Percentiles rank a stretch among this genome's conserved stretches.
Conservation (phyloP, 2,329 filamentous ascomycete species). For the Colletotrichum echinochloae region DNA sequence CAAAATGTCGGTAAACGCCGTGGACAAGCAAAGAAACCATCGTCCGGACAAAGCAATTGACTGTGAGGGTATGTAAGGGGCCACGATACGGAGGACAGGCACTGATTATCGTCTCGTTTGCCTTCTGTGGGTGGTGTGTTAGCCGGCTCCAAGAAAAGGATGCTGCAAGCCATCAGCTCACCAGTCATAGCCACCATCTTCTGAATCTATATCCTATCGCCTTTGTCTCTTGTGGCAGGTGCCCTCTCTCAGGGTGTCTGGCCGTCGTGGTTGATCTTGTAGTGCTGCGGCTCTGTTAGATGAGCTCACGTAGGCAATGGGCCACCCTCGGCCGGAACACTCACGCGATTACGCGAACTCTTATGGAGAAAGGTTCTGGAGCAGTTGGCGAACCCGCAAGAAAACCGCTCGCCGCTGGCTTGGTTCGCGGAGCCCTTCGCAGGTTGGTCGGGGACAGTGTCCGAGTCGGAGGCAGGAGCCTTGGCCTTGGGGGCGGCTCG, state of each 20-base stretch:
- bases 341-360: neutral
- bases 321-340: neutral
- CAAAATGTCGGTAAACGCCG: neutral
- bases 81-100: too few relatives aligned
- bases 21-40: neutral
- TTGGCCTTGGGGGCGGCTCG: neutral
- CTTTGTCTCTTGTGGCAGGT: too few relatives aligned
- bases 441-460: neutral
- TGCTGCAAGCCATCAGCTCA: neutral
- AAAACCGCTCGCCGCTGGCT: neutral
- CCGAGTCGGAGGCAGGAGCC: neutral
- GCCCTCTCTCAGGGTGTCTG: neutral
- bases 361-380: neutral
- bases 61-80: neutral
- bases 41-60: neutral
- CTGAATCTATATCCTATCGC: too few relatives aligned
- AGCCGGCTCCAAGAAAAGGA: neutral
- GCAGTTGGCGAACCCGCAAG: neutral
- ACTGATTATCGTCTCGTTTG: neutral
- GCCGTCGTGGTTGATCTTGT: constrained; percentile 4
- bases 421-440: neutral
- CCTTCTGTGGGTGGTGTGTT: neutral
- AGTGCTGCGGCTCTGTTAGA: neutral
- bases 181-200: neutral
- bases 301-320: neutral